Evolutionary conservation across 768 basidiomycete species (phyloP), one percentile per base, ranked within the genome.

Genomic region (Trametes meyenii): DNA sequence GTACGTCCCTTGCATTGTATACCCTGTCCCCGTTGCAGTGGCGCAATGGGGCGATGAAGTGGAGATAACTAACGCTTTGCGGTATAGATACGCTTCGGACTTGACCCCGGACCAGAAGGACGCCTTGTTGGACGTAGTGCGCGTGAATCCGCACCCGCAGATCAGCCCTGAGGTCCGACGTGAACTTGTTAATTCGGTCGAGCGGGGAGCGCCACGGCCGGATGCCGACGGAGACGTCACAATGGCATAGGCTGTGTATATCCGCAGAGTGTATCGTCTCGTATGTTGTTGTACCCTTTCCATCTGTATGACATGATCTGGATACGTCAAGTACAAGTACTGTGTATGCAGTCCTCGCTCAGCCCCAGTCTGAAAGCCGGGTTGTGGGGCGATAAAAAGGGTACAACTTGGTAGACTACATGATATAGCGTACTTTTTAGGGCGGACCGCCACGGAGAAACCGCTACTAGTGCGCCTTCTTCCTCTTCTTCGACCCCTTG

Each of bases 21-120:
- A n/a, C 2, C 19, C 16, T 5, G 4, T 19, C 11, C 21, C 23
- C 33, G 14, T 39, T 5, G 2, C 16, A 17, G 16, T 21, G 8
- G 29, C 29, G 8, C 29, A 3, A 33, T 8, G 29, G 29, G 3
- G 29, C 8, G 29, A 8, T 33, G 29, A 33, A 33, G 29, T 33
- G 29, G 29, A 33, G 51, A 46, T 63, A 5, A 53, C 52, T n/a
- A 13, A 26, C 51, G 1, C 36, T 26, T 46, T 8, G 1, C 2
- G 14, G 42, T 39, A 5, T 69, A 97, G 96, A 70, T 99, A 98
- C 75, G 90, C 94, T 6, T 86, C 90, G 17, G 96, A 98, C 75
- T 73, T 99, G 68, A 96, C 96, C 0, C 92, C 92, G 2, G 96
- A 99, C 71, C 97, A 99, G 70, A 98, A 98, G 73, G 94, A 98